Evolutionary conservation across 352 stramenopile species (phyloP).

Genomic region (Paralagenidium karlingii): DNA sequence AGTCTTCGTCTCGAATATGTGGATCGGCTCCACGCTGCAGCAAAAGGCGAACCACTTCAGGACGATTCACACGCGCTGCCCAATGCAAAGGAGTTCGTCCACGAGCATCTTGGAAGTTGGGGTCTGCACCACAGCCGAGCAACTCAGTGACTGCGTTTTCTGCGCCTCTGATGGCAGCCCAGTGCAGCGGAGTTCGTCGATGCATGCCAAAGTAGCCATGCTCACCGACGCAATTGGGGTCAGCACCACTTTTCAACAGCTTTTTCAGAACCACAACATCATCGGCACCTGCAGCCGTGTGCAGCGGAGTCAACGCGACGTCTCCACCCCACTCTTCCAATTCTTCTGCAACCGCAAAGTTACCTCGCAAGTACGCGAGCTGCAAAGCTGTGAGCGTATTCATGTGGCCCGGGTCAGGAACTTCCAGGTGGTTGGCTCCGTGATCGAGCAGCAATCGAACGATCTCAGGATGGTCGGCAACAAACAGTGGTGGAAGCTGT

Average conservation of each 20-base stretch:
- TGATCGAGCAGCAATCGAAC: slow-evolving; percentile 38
- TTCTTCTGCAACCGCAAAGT: slow-evolving; percentile 43
- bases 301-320: slow-evolving; percentile 52
- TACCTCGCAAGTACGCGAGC: slow-evolving; percentile 48
- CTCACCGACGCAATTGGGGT: slow-evolving; percentile 55
- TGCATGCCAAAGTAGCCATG: slow-evolving; percentile 53
- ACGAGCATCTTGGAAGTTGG: slow-evolving; percentile 52
- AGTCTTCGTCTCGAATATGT: slow-evolving; percentile 32
- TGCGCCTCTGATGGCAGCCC: slow-evolving; percentile 44
- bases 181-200: slow-evolving; percentile 58
- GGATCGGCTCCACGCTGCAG: slow-evolving; percentile 34
- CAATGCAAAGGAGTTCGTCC: slow-evolving; percentile 57
- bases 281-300: slow-evolving; percentile 41
- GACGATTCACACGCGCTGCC: slow-evolving; percentile 45
- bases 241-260: slow-evolving; percentile 28
- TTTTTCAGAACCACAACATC: slow-evolving; percentile 18
- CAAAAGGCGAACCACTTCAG: slow-evolving; percentile 28
- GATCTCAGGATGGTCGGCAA: slow-evolving; percentile 54
- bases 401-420: slow-evolving; percentile 49
- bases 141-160: slow-evolving; percentile 25
- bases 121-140: slow-evolving; percentile 36
- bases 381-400: slow-evolving; percentile 58
- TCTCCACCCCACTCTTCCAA: slow-evolving; percentile 62
- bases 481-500: slow-evolving; percentile 49
- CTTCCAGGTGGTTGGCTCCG: slow-evolving; percentile 54